phyloP scores from a whole-genome alignment of 176 grass and related monocot genomes.

The Carex myosuroides region DNA sequence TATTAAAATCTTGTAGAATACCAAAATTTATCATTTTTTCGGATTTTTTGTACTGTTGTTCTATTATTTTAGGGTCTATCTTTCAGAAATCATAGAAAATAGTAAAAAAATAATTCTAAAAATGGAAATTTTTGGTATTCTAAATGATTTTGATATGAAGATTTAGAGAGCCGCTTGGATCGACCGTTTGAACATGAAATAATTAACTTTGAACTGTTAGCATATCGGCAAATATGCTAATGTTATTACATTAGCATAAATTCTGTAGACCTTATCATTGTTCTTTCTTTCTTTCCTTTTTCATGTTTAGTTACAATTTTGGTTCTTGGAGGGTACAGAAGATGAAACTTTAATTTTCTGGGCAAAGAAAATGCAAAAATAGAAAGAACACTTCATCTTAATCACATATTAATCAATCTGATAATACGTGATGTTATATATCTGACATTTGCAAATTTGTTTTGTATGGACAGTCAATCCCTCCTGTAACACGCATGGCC shows the following conservation, averaged over 20 bases:
- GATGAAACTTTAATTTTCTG: background rate
- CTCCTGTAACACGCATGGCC: conserved; percentile 68
- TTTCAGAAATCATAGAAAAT: too few species aligned
- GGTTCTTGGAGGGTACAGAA: background rate
- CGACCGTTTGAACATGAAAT: too few species aligned
- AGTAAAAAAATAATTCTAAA: too few species aligned
- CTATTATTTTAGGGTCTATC: too few species aligned
- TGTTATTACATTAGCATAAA: background rate
- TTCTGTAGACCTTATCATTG: background rate
- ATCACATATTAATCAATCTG: background rate
- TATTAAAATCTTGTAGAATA: too few species aligned
- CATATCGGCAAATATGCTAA: too few species aligned
- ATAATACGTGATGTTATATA: background rate
- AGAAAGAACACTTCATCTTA: background rate
- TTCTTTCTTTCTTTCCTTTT: background rate
- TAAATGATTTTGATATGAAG: too few species aligned
- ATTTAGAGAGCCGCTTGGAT: too few species aligned
- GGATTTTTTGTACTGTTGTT: too few species aligned
- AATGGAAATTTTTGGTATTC: too few species aligned
- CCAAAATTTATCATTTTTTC: too few species aligned
- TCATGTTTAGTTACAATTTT: background rate
- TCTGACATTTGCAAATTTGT: conserved; percentile 14
- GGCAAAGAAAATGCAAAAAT: background rate
- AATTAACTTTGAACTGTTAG: too few species aligned
- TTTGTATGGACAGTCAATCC: conserved; percentile 59